Conservation (phyloP, 768 basidiomycete species). For the Aureoboletus auriporus region DNA sequence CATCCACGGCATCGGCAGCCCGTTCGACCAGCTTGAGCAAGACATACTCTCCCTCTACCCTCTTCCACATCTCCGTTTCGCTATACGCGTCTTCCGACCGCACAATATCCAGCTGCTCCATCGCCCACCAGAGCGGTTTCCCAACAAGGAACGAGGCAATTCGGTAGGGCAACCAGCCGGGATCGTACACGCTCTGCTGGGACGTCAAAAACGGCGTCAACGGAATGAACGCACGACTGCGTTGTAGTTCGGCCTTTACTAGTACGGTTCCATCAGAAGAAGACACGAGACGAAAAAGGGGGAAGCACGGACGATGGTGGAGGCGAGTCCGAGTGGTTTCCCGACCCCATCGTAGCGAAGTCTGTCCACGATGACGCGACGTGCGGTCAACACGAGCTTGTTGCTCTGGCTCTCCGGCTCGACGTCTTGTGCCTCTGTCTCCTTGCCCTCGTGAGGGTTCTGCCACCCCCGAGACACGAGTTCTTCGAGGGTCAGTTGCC, state of each 20-base stretch:
- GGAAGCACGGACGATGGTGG: conserved; percentile 62
- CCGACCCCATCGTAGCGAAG: conserved; percentile 67
- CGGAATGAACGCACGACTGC: conserved; percentile 42
- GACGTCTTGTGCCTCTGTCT: conserved; percentile 3
- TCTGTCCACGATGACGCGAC: conserved; percentile 49
- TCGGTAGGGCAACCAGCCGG: conserved; percentile 66
- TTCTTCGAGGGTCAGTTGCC: conserved; percentile 64
- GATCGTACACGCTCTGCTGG: conserved; percentile 59
- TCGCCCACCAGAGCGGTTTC: conserved; percentile 82
- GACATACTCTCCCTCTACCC: conserved; percentile 71
- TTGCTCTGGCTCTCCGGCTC: conserved; percentile 31
- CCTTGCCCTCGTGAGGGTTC: conserved; percentile 9
- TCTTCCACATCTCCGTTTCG: conserved; percentile 47
- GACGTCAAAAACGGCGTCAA: conserved; percentile 52
- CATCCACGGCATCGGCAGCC: conserved; percentile 56
- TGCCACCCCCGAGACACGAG: conserved; percentile 60
- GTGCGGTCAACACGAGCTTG: conserved; percentile 58
- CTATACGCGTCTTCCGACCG: conserved; percentile 52
- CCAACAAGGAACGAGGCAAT: conserved; percentile 70
- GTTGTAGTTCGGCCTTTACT: conserved; percentile 67
- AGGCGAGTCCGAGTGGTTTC: conserved; percentile 67
- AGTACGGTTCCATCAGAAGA: conserved; percentile 35
- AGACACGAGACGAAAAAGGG: not conserved
- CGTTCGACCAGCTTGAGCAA: conserved; percentile 58
- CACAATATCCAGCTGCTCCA: conserved; percentile 73